Base-by-base conservation (phyloP, 352 stramenopile species). In the Stephanocyclus meneghinianus region DNA sequence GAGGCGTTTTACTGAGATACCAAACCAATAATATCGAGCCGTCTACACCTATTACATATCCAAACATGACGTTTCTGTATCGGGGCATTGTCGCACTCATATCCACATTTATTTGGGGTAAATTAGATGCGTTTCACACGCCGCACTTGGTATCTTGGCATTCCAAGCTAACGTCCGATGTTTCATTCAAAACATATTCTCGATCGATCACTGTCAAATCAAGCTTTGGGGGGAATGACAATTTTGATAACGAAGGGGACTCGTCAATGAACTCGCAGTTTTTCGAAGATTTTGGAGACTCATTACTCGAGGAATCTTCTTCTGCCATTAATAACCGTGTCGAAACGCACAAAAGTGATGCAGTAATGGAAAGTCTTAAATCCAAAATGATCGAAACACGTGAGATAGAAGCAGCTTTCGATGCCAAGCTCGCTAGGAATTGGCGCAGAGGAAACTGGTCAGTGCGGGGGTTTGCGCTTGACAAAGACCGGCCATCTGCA, bases 391-490 rank as follows among this genome's bases (percentile, higher is more conserved):
- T 26, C 42, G 45, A 82, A n/a, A 68, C 72, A 8, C 71, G 62
- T 55, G 60, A 60, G 15, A 35, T 50, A 40, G 78, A 82, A 66
- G 73, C 56, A 29, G 64, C 73, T 2, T 76, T 79, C 42, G 78
- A 85, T 50, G 61, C 74, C 2, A 82, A 77, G 53, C 48, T 86
- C 9, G 67, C 69, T 13, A 74, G 57, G 29, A 86, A 86, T 76
- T 86, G 79, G 79, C 55, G 68, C 42, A 45, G 62, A 18, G 79
- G 79, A 0, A 86, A 86, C 47, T 86, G 79, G 79, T 71, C 62
- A 42, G 79, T 86, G 4, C 71, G 79, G 32, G 79, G 79, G 35
- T 86, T 86, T 68, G 53, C 62, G 4, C 56, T 86, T 2, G 63
- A 74, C 10, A 78, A 72, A 56, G 68, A 62, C 26, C 29, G 40